These are phyloP conservation scores for Hymenoscyphus fraxineus DNA, from an alignment of 2,329 filamentous ascomycete species.

Conservation along the genomic window DNA sequence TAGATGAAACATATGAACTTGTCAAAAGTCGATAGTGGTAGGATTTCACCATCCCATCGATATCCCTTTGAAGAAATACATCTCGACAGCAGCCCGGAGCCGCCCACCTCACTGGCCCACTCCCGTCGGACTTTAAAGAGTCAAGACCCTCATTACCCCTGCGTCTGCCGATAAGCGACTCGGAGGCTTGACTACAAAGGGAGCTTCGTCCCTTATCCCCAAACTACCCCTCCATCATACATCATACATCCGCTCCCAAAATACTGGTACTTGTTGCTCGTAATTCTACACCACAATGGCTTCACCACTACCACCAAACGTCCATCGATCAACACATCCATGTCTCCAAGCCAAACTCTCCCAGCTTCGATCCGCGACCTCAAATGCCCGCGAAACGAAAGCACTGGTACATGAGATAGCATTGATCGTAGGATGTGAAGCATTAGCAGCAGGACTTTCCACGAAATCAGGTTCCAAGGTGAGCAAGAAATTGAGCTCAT, in stretches of 20 bases:
- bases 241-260: not conserved
- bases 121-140: slow-evolving; percentile 10
- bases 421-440: slow-evolving; percentile 77
- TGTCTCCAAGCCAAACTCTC: slow-evolving; percentile 86
- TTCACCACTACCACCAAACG: slow-evolving; percentile 51
- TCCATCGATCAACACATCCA: slow-evolving; percentile 80
- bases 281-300: slow-evolving; percentile 24
- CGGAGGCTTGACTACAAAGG: not conserved
- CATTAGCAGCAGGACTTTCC: slow-evolving; percentile 62
- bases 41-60: not conserved
- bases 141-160: not conserved
- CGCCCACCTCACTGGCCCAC: not conserved
- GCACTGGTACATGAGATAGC: slow-evolving; percentile 81
- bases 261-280: not conserved
- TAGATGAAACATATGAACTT: not conserved
- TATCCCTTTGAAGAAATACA: not conserved
- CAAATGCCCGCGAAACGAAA: slow-evolving; percentile 73
- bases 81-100: not conserved
- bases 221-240: not conserved
- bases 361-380: slow-evolving; percentile 72
- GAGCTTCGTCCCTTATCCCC: not conserved
- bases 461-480: slow-evolving; percentile 61
- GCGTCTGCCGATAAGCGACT: not conserved
- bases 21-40: not conserved
- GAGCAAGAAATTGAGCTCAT: not conserved